phyloP scores from a whole-genome alignment of 805 yeast species.

The Cyberlindnera saturnus region DNA sequence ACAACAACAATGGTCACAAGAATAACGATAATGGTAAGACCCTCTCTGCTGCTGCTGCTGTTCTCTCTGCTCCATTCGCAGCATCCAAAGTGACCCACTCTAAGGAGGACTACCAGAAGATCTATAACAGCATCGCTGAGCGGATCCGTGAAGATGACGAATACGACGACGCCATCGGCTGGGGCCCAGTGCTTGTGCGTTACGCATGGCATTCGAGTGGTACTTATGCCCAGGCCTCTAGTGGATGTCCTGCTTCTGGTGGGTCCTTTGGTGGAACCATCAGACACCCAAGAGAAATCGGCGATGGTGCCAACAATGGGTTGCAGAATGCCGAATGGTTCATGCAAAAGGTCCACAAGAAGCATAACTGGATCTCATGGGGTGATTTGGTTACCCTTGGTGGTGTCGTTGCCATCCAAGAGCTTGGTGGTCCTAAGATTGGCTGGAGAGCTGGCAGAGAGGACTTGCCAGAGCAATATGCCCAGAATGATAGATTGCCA shows the following conservation, averaged over 20 bases:
- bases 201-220: slow-evolving; percentile 87
- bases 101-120: slow-evolving; percentile 50
- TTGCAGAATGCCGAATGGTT: slow-evolving; percentile 46
- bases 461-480: slow-evolving; percentile 42
- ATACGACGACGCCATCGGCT: slow-evolving; percentile 61
- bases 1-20: slow-evolving; percentile 17
- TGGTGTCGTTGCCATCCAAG: slow-evolving; percentile 76
- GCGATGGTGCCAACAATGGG: slow-evolving; percentile 44
- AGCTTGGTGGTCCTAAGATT: slow-evolving; percentile 70
- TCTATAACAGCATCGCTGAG: slow-evolving; percentile 68
- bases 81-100: slow-evolving; percentile 22
- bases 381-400: slow-evolving; percentile 80
- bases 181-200: slow-evolving; percentile 74
- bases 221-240: slow-evolving; percentile 54
- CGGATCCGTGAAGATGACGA: slow-evolving; percentile 49
- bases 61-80: slow-evolving; percentile 13
- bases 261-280: slow-evolving; percentile 73
- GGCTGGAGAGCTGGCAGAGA: slow-evolving; percentile 82
- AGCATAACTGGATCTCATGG: slow-evolving; percentile 65
- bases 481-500: slow-evolving; percentile 71
- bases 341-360: slow-evolving; percentile 47
- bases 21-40: slow-evolving; percentile 11
- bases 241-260: slow-evolving; percentile 39
- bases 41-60: slow-evolving; percentile 20
- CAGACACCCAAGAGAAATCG: slow-evolving; percentile 48